Evolutionary conservation across 257 asterid species (phyloP).

Genomic region (Przewalskia tangutica): DNA sequence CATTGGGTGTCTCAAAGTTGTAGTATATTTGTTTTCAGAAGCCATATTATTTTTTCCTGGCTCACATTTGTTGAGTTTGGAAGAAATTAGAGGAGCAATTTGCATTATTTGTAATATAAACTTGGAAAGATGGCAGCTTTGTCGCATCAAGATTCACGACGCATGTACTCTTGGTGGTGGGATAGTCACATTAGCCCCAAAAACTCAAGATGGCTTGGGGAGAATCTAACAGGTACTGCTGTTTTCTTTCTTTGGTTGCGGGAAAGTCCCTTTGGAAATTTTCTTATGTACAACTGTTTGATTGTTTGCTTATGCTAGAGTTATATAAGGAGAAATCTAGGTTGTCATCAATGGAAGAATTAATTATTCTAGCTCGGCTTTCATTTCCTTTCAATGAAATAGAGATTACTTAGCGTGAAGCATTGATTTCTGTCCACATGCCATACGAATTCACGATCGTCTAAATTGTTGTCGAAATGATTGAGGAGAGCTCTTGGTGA

Average conservation of each 20-base stretch:
- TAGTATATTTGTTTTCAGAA: not conserved
- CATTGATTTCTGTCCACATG: not conserved
- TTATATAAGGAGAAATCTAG: not conserved
- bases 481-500: not conserved
- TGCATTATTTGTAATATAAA: constrained; percentile 1
- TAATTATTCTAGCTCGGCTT: not conserved
- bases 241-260: not conserved
- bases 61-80: not conserved
- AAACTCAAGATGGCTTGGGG: constrained; percentile 94
- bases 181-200: constrained; percentile 96
- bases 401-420: not conserved
- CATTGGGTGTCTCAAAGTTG: constrained; percentile 24
- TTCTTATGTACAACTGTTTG: not conserved
- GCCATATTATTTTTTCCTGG: not conserved
- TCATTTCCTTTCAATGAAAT: not conserved
- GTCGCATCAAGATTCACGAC: constrained; percentile 48
- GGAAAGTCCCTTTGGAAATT: not conserved
- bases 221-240: constrained; percentile 81
- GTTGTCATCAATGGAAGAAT: not conserved
- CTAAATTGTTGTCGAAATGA: not conserved
- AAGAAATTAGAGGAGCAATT: constrained; percentile 9
- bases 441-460: not conserved
- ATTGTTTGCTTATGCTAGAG: not conserved
- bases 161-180: constrained; percentile 99
- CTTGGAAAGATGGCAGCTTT: constrained; percentile 48